Evolutionary conservation across 441 rosid species (phyloP), one percentile per base, ranked within the genome.

Genomic region (Francoa sonchifolia): DNA sequence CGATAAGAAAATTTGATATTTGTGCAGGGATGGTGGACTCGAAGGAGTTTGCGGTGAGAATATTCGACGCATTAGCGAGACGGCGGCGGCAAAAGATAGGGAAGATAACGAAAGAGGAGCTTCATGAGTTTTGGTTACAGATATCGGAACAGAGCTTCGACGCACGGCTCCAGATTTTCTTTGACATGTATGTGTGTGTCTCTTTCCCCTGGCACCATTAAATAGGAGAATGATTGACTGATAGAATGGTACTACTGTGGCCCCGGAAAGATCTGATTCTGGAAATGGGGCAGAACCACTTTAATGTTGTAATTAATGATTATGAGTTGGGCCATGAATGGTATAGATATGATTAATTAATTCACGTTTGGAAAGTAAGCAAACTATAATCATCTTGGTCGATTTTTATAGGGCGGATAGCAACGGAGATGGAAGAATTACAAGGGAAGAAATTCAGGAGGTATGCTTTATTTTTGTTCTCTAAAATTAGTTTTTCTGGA

Each of bases 101-200:
- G 55, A 77, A 68, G 61, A 65, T 90, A 26, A 71, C 71, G 12
- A 74, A 58, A 58, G 87, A 82, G 19, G 96, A 85, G 65, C 93
- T 90, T 45, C 72, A 39, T 8, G 96, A 82, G 18, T 85, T 90
- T 47, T 90, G 95, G 96, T 58, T 67, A 50, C 93, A 77, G 50
- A 80, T 90, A 44, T 69, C 93, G 4, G 90, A 90, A 49, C 82
- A 86, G 45, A 85, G 96, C 60, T 90, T 90, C 42, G 98, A 86
- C 64, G 96, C 95, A 7, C 88, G 90, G 39, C 94, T 90, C 39
- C 98, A 90, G 47, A 79, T 90, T 54, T 85, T 90, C 78, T 90
- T 90, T 29, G 98, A 90, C 44, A 82, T 90, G 95, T 86, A 38
- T 9, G 74, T 67, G 10, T 15, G 21, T 18, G 5, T 23, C 37